Evolutionary conservation across 257 asterid species (phyloP).

Genomic region (Craterostigma plantagineum): DNA sequence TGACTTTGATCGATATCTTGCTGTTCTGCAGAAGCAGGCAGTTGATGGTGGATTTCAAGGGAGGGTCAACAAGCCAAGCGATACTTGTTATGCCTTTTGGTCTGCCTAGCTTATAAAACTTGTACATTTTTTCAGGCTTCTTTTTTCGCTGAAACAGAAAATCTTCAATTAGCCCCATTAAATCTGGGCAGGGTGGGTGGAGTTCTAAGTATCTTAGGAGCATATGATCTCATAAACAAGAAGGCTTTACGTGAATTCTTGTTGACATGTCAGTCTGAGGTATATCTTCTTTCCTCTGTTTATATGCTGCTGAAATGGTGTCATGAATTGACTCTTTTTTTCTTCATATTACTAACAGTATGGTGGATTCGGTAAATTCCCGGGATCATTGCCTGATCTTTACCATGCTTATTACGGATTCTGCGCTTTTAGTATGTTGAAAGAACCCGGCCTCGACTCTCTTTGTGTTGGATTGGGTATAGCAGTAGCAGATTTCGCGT

Average conservation of each 20-base stretch:
- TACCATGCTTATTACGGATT: constrained; percentile 79
- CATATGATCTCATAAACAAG: constrained; percentile 38
- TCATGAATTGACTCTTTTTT: background rate
- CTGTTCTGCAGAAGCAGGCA: constrained; percentile 69
- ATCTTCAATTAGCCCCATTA: constrained; percentile 2
- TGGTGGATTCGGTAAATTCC: constrained; percentile 92
- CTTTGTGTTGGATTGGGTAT: constrained; percentile 59
- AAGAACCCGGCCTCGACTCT: constrained; percentile 46
- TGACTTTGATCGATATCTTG: background rate
- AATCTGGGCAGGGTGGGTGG: constrained; percentile 81
- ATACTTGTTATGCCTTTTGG: constrained; percentile 97
- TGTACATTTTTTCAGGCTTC: background rate
- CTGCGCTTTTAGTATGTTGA: constrained; percentile 69
- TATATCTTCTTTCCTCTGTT: constrained; percentile 18
- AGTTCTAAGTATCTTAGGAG: constrained; percentile 63
- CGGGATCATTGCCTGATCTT: constrained; percentile 59
- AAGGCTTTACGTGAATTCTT: constrained; percentile 47
- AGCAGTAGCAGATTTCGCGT: constrained; percentile 25
- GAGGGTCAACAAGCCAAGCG: constrained; percentile 69
- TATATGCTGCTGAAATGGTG: too few relatives aligned
- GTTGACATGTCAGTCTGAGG: constrained; percentile 73
- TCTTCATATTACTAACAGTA: constrained; percentile 25
- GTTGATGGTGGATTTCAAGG: constrained; percentile 87
- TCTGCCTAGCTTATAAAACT: constrained; percentile 11
- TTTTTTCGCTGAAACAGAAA: constrained; percentile 4